Conservation (phyloP, 176 grass and related monocot genomes). For the Oryza punctata region DNA sequence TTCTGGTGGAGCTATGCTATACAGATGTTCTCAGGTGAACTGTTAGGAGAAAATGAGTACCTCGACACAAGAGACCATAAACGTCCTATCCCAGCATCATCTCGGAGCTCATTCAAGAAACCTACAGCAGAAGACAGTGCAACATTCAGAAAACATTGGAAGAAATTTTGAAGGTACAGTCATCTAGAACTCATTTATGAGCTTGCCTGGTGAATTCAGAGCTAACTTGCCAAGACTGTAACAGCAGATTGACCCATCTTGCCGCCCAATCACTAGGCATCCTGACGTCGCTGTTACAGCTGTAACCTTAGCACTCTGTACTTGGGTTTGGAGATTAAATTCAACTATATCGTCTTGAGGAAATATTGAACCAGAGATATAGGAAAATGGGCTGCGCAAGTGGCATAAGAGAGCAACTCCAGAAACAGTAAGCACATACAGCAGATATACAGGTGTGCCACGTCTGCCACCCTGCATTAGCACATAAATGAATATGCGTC, state of each 20-base stretch:
- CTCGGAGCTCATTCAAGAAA: slow-evolving; percentile 79
- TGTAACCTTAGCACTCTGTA: slow-evolving; percentile 67
- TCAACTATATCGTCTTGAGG: slow-evolving; percentile 62
- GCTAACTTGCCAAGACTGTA: slow-evolving; percentile 80
- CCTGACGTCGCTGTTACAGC: slow-evolving; percentile 67
- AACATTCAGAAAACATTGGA: slow-evolving; percentile 34
- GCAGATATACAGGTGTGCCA: slow-evolving; percentile 55
- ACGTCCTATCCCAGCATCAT: slow-evolving; percentile 89
- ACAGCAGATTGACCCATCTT: slow-evolving; percentile 82
- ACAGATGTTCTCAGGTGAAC: neutral
- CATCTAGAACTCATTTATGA: slow-evolving; percentile 8
- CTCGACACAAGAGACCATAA: slow-evolving; percentile 93
- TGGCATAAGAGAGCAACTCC: slow-evolving; percentile 73
- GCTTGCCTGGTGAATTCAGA: slow-evolving; percentile 73
- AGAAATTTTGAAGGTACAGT: slow-evolving; percentile 17
- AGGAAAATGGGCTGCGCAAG: slow-evolving; percentile 65
- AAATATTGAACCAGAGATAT: slow-evolving; percentile 74
- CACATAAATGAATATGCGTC: slow-evolving; percentile 28
- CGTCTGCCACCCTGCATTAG: slow-evolving; percentile 54
- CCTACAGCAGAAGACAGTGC: slow-evolving; percentile 46
- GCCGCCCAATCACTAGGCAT: slow-evolving; percentile 71
- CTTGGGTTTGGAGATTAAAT: slow-evolving; percentile 64
- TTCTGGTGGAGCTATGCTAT: neutral
- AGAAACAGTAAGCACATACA: slow-evolving; percentile 75
- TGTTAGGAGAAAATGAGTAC: slow-evolving; percentile 47